Base-by-base conservation (phyloP, 257 asterid genomes). In the Verbena officinalis region DNA sequence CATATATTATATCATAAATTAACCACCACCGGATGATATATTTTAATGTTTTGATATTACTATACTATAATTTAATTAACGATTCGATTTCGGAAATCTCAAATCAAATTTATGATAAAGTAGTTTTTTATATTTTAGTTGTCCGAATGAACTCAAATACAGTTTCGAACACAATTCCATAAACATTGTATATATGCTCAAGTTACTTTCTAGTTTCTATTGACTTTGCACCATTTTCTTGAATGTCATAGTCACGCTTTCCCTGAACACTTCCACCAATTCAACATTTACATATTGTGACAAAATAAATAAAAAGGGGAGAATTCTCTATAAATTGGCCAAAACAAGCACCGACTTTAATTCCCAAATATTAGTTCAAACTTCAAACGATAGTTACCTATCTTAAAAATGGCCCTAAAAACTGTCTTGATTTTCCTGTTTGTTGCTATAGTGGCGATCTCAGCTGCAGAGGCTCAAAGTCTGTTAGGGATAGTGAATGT, bases 391-490 rank as follows among this genome's bases (percentile, higher is more conserved):
- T 19, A 33, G 9, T 23, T 5, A 31, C 1, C 21, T n/a, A 9
- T 21, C 14, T 0, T 24, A 44, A 45, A 4, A 3, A 72, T 65
- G 77, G 65, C 52, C 39, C 64, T 23, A 50, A 73, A 73, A 24
- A 1, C 2, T 55, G 4, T 74, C 23, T 54, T 75, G 44, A 30
- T 72, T 61, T 12, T 69, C 7, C 6, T 81, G 33, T 33, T 54
- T 54, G 67, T 68, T 69, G 75, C 70, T 48, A 16, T 70, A 34
- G 45, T 73, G 67, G 74, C 82, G 45, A 68, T 62, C 39, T 73
- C 85, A 19, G 21, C 49, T 16, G 85, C 73, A 33, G 70, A 76
- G 16, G 85, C 78, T 40, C 85, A 78, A 30, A n/a, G n/a, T n/a
- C n/a, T n/a, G n/a, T 56, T 73, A 53, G 72, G 75, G n/a, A 4